Evolutionary conservation across 2,329 filamentous ascomycete species (phyloP), one percentile per base, ranked within the genome.

Genomic region (Talaromyces funiculosus): DNA sequence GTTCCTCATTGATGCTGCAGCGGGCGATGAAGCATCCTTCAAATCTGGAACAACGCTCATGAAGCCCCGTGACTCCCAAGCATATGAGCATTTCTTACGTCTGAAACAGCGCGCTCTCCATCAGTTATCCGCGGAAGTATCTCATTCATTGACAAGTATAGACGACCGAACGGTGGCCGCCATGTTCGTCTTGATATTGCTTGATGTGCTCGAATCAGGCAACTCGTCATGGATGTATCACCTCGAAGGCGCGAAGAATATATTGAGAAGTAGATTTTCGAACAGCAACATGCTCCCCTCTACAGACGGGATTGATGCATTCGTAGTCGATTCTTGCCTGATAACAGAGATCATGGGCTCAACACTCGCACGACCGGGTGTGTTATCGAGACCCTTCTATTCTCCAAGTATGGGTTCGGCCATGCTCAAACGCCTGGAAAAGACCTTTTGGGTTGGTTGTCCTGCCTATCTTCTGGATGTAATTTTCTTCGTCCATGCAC

Each of bases 211-310:
- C 4, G 79, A 81, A 62, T 82, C 80, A 0, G 80, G 80, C 14
- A 76, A 74, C 53, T 79, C 79, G 10, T 76, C 79, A 35, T 82
- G 80, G 80, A 81, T 76, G 64, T 75, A 78, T 35, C 80, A 82
- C 61, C 74, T 81, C 53, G 78, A 80, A 61, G 80, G 80, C 6
- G 80, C 79, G n/a, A 77, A 78, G 63, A 76, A 74, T 59, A 70
- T 82, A 20, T 73, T 82, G 78, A 29, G 69, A 73, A 58, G 61
- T 69, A 51, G 20, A 35, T 35, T 57, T 31, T 31, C 63, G 64
- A 38, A 61, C 61, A 35, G 57, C 57, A 62, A 10, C 55, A 65
- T 61, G 63, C 64, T 12, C 5, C 38, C 49, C 9, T 35, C 47
- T 12, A 40, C 33, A 40, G 67, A 73, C 31, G 72, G 71, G 58